Evolutionary conservation across 2,329 filamentous ascomycete genomes (phyloP).

Genomic region (Emmonsiellopsis sp.): DNA sequence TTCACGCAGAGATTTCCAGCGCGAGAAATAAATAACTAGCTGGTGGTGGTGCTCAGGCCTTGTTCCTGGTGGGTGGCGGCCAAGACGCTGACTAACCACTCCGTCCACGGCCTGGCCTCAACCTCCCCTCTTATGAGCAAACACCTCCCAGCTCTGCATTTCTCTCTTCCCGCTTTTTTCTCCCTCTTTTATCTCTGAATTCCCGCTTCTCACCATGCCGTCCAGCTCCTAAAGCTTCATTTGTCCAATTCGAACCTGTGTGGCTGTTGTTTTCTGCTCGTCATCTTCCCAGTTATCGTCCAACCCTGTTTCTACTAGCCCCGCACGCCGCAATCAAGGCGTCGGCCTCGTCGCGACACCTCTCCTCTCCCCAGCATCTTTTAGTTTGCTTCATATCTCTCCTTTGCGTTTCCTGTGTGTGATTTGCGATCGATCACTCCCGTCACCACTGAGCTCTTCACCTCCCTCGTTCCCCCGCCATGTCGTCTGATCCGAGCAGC

Average conservation of each 20-base stretch:
- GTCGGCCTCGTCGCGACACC: not conserved
- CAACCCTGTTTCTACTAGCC: not conserved
- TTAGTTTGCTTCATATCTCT: not conserved
- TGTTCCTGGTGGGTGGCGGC: not conserved
- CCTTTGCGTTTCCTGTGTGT: not conserved
- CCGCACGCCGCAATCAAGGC: not conserved
- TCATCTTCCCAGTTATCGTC: not conserved
- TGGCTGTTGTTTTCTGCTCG: not conserved
- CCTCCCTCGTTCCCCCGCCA: not conserved
- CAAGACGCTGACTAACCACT: not conserved
- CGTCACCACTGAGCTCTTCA: not conserved
- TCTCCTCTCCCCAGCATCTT: not conserved
- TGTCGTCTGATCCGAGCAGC: conserved; percentile 45
- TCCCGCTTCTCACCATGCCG: not conserved
- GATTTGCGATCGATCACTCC: not conserved
- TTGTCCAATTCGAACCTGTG: not conserved
- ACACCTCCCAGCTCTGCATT: no score
- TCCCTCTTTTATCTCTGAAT: conserved; percentile 6
- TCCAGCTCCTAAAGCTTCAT: no score
- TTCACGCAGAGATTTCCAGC: not conserved
- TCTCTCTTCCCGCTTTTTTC: conserved; percentile 7
- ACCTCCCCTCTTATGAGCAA: not conserved
- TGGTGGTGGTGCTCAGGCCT: not conserved
- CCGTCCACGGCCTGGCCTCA: no score
- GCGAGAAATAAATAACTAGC: not conserved